Conservation (phyloP, 129 eudicot species). For the Saussurea involucrata region DNA sequence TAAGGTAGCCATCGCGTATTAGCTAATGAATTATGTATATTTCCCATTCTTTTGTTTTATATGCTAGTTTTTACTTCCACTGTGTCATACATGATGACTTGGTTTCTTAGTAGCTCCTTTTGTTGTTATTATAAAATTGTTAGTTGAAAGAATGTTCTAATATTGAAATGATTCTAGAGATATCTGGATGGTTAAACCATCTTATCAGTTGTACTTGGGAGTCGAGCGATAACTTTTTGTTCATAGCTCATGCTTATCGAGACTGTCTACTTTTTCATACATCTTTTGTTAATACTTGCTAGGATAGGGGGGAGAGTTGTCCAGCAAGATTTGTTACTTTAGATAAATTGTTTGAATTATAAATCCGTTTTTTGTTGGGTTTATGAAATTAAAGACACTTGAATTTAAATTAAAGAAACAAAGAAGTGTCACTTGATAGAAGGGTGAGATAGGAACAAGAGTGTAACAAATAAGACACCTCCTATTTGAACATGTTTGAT, state of each 20-base stretch:
- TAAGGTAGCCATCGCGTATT: conserved; percentile 27
- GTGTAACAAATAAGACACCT: neutral
- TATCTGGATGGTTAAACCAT: neutral
- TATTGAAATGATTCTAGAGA: neutral
- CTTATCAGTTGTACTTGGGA: neutral
- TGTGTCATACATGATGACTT: neutral
- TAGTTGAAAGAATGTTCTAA: no score
- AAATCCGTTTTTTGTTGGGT: neutral
- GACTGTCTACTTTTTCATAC: neutral
- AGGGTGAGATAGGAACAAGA: neutral
- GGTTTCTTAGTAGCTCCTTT: neutral
- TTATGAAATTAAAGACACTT: neutral
- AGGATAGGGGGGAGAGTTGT: neutral
- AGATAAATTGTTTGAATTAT: neutral
- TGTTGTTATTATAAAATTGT: neutral
- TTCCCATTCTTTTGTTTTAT: neutral
- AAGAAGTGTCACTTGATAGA: neutral
- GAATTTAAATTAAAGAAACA: neutral
- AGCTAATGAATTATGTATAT: neutral
- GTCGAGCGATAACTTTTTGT: neutral
- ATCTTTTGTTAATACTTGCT: neutral
- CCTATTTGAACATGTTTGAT: no score
- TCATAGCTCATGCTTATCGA: neutral
- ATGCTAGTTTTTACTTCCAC: conserved; percentile 1
- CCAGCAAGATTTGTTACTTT: neutral